phyloP scores from a whole-genome alignment of 2,329 filamentous ascomycete species.

The Aspergillus ustus region DNA sequence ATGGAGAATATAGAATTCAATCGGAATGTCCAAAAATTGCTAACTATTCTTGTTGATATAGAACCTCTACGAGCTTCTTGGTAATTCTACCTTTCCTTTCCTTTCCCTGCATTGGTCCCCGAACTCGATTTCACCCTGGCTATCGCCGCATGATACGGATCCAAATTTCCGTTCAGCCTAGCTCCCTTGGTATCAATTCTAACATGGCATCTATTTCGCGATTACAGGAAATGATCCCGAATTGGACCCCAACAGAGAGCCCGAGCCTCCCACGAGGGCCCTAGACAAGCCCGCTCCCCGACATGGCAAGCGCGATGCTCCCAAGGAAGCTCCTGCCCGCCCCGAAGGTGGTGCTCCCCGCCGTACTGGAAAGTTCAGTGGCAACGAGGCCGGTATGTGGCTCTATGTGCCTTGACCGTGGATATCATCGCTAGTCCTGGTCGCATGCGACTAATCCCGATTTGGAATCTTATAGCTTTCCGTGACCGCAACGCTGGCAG shows the following conservation, averaged over 20 bases:
- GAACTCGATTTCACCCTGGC: conserved; percentile 3
- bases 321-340: conserved; percentile 68
- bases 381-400: conserved; percentile 85
- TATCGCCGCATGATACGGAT: conserved; percentile 4
- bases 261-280: conserved; percentile 81
- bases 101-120: conserved; percentile 22
- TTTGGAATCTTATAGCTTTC: conserved; percentile 66
- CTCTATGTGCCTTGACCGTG: conserved; percentile 7
- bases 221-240: conserved; percentile 69
- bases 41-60: conserved; percentile 52
- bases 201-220: conserved; percentile 34
- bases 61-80: conserved; percentile 99
- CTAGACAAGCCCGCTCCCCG: conserved; percentile 81
- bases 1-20: not conserved
- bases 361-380: conserved; percentile 61
- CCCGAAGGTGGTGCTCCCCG: conserved; percentile 44
- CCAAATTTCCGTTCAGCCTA: not conserved
- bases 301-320: conserved; percentile 84
- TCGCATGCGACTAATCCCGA: conserved; percentile 22
- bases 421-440: not conserved
- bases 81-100: conserved; percentile 60
- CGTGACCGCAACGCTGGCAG: conserved; percentile 83
- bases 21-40: conserved; percentile 25
- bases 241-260: conserved; percentile 73
- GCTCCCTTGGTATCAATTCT: conserved; percentile 32